A percentile compares a stretch with the other conserved stretches of the same genome.
Conservation (phyloP, 192 early-diverging fungal species). For the Backusella circina region DNA sequence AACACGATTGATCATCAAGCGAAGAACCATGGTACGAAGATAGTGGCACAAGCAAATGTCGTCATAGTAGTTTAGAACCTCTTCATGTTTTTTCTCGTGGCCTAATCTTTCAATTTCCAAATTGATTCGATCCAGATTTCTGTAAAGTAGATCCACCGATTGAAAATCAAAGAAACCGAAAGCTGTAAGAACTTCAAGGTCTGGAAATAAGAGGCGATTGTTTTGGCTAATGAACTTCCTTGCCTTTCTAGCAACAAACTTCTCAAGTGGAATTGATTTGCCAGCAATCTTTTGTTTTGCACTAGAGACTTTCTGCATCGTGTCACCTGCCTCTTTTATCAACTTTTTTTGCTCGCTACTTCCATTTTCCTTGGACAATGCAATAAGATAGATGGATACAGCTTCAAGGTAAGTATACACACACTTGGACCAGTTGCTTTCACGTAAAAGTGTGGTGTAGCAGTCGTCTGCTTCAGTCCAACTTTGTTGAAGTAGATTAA, state of each 20-base stretch:
- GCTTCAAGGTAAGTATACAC: constrained; percentile 76
- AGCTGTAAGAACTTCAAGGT: constrained; percentile 70
- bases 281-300: constrained; percentile 79
- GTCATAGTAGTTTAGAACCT: constrained; percentile 60
- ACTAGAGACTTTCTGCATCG: constrained; percentile 67
- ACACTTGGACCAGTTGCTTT: constrained; percentile 86
- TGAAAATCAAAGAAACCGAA: constrained; percentile 74
- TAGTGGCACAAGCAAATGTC: constrained; percentile 74
- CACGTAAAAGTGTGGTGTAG: constrained; percentile 61
- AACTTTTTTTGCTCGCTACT: constrained; percentile 27
- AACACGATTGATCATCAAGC: constrained; percentile 51
- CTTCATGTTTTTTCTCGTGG: constrained; percentile 30
- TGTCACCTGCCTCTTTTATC: constrained; percentile 31
- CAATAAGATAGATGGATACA: constrained; percentile 47
- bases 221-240: constrained; percentile 70
- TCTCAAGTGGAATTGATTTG: constrained; percentile 83
- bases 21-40: constrained; percentile 61
- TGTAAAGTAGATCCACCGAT: constrained; percentile 42
- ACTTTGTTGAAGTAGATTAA: constrained; percentile 56
- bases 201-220: constrained; percentile 66
- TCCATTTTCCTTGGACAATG: constrained; percentile 17
- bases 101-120: constrained; percentile 35
- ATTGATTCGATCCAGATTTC: constrained; percentile 43
- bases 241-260: constrained; percentile 84
- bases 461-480: constrained; percentile 61